Conservation (phyloP, 495 filamentous ascomycete genomes). For the Penicillium waksmanii region DNA sequence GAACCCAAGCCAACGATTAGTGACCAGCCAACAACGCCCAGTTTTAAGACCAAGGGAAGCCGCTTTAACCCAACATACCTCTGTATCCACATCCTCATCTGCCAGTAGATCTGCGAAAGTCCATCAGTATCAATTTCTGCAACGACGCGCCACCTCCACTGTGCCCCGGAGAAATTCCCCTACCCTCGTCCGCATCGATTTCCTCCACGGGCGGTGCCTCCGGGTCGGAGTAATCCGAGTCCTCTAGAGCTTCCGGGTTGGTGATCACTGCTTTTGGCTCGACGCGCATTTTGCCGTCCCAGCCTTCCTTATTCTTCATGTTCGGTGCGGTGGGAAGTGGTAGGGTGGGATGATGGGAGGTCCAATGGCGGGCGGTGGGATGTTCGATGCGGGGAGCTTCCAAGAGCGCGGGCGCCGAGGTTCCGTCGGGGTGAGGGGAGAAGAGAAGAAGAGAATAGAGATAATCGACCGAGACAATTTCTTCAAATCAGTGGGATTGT, state of each 20-base stretch:
- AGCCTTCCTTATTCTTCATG: constrained; percentile 74
- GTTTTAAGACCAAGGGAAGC: too few relatives aligned
- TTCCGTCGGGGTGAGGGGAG: constrained; percentile 5
- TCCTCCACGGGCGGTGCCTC: constrained; percentile 75
- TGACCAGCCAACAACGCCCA: constrained; percentile 15
- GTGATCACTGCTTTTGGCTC: constrained; percentile 63
- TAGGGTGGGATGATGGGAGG: constrained; percentile 22
- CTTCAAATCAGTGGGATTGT: background rate
- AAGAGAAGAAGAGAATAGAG: background rate
- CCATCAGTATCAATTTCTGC: constrained; percentile 7
- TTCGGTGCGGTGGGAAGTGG: constrained; percentile 23
- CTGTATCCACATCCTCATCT: constrained; percentile 61
- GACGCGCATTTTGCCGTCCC: constrained; percentile 89
- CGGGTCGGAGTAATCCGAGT: constrained; percentile 84
- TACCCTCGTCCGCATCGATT: constrained; percentile 83
- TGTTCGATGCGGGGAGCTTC: constrained; percentile 28
- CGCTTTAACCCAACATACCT: constrained; percentile 41
- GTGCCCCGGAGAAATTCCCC: constrained; percentile 18
- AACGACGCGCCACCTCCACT: background rate
- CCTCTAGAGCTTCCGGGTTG: constrained; percentile 78
- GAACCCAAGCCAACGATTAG: constrained; percentile 1
- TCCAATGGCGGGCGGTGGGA: constrained; percentile 25
- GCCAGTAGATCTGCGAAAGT: constrained; percentile 62
- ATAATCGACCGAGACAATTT: background rate
- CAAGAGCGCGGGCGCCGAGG: constrained; percentile 7